Base-by-base conservation (phyloP, 805 yeast genomes). In the Ogataea nakhonphanomensis region DNA sequence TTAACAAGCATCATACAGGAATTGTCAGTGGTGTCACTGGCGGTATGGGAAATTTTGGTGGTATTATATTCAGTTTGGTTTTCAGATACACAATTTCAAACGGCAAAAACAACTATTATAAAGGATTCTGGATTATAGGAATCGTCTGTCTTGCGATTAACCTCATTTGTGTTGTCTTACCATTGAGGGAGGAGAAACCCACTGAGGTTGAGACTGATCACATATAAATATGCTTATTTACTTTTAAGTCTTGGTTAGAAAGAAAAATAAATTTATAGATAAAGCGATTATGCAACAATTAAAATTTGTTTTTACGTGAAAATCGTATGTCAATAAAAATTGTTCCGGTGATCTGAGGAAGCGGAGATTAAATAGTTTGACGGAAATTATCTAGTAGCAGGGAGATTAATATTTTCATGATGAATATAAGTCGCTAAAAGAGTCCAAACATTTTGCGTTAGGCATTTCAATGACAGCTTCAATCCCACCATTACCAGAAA, bases 1-100 rank as follows among this genome's bases (percentile, higher is more conserved):
- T 62, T 23, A 60, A 62, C 38, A 62, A 61, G 17, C 54, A 53
- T 30, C 65, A 59, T 37, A 55, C 63, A 11, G 69, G 69, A 36
- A 55, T 62, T 33, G 65, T 64, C n/a, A 53, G 66, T 14, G 69
- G 69, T 21, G 47, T 55, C 3, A 54, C 67, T 6, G 69, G 69
- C 27, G 62, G 63, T 3, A 51, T 61, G 34, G 69, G 69, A 13
- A 64, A 64, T 37, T 22, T 61, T 29, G 69, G 69, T 10, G 69
- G 68, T 30, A 51, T 64, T 27, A 35, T 64, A 30, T 63, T 63
- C 38, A 54, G 65, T 20, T 49, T 64, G 35, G 67, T 64, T 2
- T 63, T 64, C 54, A 50, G 69, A 35, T 64, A 52, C 41, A 50
- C 50, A 26, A 51, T 56, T 11, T 35, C 43, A 1, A 39, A 46